Conservation (phyloP, 768 basidiomycete genomes). For the Agaricus sinodeliciosus region DNA sequence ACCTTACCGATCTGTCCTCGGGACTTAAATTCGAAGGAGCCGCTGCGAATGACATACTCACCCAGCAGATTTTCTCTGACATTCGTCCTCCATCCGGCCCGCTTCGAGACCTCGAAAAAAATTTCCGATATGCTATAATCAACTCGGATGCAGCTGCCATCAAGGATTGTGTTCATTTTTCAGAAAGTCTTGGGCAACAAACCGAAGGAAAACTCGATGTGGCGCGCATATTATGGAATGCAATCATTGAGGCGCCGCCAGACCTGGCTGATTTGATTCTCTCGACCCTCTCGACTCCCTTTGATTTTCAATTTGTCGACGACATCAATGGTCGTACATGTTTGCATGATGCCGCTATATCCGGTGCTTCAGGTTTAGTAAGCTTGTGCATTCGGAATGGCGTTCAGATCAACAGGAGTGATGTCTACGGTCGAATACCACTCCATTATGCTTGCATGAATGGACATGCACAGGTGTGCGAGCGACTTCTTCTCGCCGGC, state of each 20-base stretch:
- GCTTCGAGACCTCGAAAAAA: conserved; percentile 84
- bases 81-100: conserved; percentile 59
- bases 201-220: conserved; percentile 60
- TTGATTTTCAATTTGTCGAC: conserved; percentile 90
- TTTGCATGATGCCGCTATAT: conserved; percentile 88
- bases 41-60: conserved; percentile 68
- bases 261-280: conserved; percentile 73
- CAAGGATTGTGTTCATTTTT: conserved; percentile 62
- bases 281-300: conserved; percentile 54
- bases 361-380: conserved; percentile 73
- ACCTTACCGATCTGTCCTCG: conserved; percentile 69
- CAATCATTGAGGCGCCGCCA: conserved; percentile 72
- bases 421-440: conserved; percentile 89
- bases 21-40: conserved; percentile 76
- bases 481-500: conserved; percentile 62
- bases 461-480: conserved; percentile 73
- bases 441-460: conserved; percentile 96
- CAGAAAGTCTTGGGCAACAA: conserved; percentile 58
- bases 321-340: conserved; percentile 96
- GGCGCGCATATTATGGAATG: conserved; percentile 92
- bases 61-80: conserved; percentile 64
- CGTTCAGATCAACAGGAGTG: conserved; percentile 65
- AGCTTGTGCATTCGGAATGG: conserved; percentile 71
- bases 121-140: conserved; percentile 72
- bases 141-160: conserved; percentile 54